Conservation (phyloP, 202 grass and related monocot species). For the Saccharum hybrid region DNA sequence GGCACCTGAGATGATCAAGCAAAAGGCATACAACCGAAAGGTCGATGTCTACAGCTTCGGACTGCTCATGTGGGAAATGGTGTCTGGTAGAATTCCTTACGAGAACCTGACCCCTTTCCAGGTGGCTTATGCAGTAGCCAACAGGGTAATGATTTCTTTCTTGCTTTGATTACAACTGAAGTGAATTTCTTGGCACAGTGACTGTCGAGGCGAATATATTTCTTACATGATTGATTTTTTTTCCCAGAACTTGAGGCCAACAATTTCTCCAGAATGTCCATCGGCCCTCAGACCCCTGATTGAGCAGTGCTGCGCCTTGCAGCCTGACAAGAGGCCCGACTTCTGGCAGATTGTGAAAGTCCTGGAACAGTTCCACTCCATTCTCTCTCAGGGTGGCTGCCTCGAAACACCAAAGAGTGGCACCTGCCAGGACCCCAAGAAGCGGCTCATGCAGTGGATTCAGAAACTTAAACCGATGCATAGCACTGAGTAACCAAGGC, state of each 20-base stretch:
- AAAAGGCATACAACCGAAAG: slow-evolving; percentile 69
- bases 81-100: slow-evolving; percentile 73
- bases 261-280: slow-evolving; percentile 66
- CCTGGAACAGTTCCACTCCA: slow-evolving; percentile 66
- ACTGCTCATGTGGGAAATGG: slow-evolving; percentile 88
- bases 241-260: slow-evolving; percentile 67
- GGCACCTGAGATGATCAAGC: slow-evolving; percentile 92
- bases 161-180: neutral
- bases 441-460: slow-evolving; percentile 72
- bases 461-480: slow-evolving; percentile 67
- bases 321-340: slow-evolving; percentile 79
- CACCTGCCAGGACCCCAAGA: slow-evolving; percentile 68
- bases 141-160: slow-evolving; percentile 59
- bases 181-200: neutral
- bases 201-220: neutral
- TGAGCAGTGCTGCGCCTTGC: slow-evolving; percentile 71
- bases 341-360: slow-evolving; percentile 90
- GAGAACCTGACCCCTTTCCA: slow-evolving; percentile 75
- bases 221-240: slow-evolving; percentile 6
- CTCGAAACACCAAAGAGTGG: slow-evolving; percentile 52
- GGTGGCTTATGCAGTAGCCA: slow-evolving; percentile 79
- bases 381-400: slow-evolving; percentile 63
- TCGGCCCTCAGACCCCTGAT: slow-evolving; percentile 57
- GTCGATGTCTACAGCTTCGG: slow-evolving; percentile 97
- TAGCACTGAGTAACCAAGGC: slow-evolving; percentile 38